Conservation (phyloP, 1,284 basidiomycete genomes). For the Stygiomarasmius scandens region DNA sequence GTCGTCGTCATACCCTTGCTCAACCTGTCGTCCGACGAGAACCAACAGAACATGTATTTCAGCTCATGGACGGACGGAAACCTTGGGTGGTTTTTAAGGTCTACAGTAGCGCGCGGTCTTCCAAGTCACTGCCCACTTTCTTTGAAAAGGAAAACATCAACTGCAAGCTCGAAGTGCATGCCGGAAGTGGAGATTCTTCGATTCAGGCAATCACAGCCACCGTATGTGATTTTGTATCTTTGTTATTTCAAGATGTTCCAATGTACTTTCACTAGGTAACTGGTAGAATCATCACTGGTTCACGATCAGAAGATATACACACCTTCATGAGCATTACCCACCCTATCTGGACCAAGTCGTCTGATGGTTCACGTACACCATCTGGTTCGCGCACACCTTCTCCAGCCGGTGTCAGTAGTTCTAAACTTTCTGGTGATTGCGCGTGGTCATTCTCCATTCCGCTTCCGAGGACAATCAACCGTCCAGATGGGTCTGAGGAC, state of each 20-base stretch:
- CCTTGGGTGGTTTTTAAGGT: conserved; percentile 46
- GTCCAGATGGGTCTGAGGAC: conserved; percentile 36
- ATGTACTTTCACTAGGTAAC: conserved; percentile 35
- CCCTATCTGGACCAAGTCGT: conserved; percentile 48
- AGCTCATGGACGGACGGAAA: conserved; percentile 15
- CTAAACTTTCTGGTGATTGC: conserved; percentile 44
- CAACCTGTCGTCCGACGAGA: conserved; percentile 40
- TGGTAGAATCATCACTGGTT: conserved; percentile 49
- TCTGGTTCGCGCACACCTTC: conserved; percentile 20
- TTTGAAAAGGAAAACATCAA: conserved; percentile 53
- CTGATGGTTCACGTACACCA: conserved; percentile 37
- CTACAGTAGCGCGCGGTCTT: conserved; percentile 49
- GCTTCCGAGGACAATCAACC: conserved; percentile 40
- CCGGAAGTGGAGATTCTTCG: conserved; percentile 46
- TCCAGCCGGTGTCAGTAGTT: conserved; percentile 34
- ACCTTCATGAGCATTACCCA: conserved; percentile 44
- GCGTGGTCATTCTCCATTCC: conserved; percentile 48
- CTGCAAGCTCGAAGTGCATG: conserved; percentile 43
- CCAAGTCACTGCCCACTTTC: conserved; percentile 47
- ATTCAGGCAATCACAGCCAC: conserved; percentile 45
- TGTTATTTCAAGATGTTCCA: neutral
- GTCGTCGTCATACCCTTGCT: conserved; percentile 39
- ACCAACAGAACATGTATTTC: conserved; percentile 47
- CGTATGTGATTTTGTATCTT: conserved; percentile 29
- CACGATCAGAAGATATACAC: conserved; percentile 39